Evolutionary conservation across 2,329 filamentous ascomycete genomes (phyloP).

Genomic region (Colletotrichum sp.): DNA sequence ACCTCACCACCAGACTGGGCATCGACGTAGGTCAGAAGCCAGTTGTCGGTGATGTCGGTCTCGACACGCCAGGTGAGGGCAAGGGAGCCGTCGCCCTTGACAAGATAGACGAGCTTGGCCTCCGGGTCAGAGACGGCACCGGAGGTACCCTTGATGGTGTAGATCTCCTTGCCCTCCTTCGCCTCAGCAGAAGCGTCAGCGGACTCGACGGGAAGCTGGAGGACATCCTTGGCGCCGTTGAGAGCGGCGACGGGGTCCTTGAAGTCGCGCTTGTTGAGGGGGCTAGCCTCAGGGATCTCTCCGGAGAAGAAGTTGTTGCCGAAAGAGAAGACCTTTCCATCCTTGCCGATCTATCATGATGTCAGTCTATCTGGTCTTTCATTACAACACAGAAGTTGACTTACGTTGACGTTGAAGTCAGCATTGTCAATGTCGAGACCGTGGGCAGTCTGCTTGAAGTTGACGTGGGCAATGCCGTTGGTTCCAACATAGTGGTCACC

Average conservation of each 20-base stretch:
- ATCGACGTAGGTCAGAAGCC: constrained; percentile 59
- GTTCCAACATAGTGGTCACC: constrained; percentile 52
- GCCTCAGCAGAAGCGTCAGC: constrained; percentile 28
- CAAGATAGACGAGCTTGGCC: constrained; percentile 55
- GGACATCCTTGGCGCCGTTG: constrained; percentile 39
- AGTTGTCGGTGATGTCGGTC: constrained; percentile 56
- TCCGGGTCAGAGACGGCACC: constrained; percentile 53
- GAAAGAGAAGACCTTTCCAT: constrained; percentile 58
- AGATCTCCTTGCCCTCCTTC: constrained; percentile 31
- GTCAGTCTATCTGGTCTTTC: background rate
- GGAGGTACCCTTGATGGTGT: constrained; percentile 46
- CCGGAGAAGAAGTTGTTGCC: constrained; percentile 53
- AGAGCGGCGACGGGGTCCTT: constrained; percentile 50
- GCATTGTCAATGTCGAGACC: constrained; percentile 60
- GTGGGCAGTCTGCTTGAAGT: constrained; percentile 60
- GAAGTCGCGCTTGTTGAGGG: constrained; percentile 43
- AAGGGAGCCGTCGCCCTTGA: constrained; percentile 46
- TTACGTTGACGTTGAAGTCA: constrained; percentile 60
- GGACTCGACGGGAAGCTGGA: constrained; percentile 36
- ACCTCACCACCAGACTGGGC: constrained; percentile 46
- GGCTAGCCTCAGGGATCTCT: constrained; percentile 40
- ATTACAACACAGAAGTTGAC: constrained; percentile 22
- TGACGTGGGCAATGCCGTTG: constrained; percentile 58
- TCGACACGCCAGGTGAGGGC: constrained; percentile 57
- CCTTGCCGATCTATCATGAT: constrained; percentile 42